These are phyloP conservation scores for Fusarium sterilihyphosum DNA, from an alignment of 2,329 filamentous ascomycete genomes.

Conservation along the genomic window DNA sequence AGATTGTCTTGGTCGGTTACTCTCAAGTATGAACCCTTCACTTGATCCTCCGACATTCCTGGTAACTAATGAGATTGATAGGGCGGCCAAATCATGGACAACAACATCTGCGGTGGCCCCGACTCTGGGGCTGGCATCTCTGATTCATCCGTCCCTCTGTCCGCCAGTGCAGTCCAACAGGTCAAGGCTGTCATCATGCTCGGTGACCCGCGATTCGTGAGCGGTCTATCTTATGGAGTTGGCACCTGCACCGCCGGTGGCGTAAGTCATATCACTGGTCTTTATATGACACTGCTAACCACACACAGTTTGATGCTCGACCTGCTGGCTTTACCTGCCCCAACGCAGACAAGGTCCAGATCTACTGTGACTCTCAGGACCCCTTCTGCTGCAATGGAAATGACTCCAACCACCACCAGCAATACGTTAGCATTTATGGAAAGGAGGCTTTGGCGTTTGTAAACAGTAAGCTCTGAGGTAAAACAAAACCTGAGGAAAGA, in stretches of 20 bases:
- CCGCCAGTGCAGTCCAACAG: constrained; percentile 59
- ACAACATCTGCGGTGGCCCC: constrained; percentile 69
- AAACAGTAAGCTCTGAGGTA: constrained; percentile 50
- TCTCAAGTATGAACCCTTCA: constrained; percentile 54
- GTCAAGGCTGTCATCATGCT: constrained; percentile 74
- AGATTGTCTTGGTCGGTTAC: constrained; percentile 70
- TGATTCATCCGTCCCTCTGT: constrained; percentile 55
- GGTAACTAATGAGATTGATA: constrained; percentile 25
- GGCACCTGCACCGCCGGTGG: constrained; percentile 67
- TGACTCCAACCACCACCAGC: constrained; percentile 67
- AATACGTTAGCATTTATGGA: constrained; percentile 72
- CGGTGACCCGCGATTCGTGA: constrained; percentile 68
- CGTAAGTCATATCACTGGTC: constrained; percentile 52
- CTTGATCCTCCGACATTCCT: fast-evolving
- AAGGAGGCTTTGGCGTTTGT: constrained; percentile 68
- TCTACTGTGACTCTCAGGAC: constrained; percentile 72
- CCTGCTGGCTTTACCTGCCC: constrained; percentile 67
- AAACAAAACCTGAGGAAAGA: no score
- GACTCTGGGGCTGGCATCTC: constrained; percentile 57
- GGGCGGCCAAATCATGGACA: constrained; percentile 72
- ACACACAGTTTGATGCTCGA: constrained; percentile 67
- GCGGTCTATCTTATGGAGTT: constrained; percentile 66
- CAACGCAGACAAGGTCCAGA: constrained; percentile 63
- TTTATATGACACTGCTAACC: fast-evolving
- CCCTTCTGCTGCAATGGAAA: constrained; percentile 75